Percentiles rank a stretch among this genome's conserved stretches.
phyloP scores from a whole-genome alignment of 352 stramenopile genomes.

The Phytophthora pinifolia region DNA sequence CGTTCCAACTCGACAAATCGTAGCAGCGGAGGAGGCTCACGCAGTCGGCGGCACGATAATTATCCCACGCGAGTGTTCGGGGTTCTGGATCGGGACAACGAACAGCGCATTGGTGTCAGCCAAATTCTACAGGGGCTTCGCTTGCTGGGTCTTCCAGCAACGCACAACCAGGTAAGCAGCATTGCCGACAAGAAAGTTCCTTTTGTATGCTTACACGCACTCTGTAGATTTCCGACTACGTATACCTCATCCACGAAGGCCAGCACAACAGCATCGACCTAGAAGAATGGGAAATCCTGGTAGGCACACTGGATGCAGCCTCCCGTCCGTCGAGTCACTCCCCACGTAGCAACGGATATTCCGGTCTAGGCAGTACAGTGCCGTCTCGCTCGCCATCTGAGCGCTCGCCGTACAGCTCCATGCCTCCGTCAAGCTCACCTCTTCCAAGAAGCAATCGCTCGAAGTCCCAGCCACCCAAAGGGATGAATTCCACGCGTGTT shows the following conservation, averaged over 20 bases:
- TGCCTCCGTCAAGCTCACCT: slow-evolving; percentile 17
- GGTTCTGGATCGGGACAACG: slow-evolving; percentile 50
- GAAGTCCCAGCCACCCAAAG: slow-evolving; percentile 4
- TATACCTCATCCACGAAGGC: slow-evolving; percentile 75
- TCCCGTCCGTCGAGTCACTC: slow-evolving; percentile 34
- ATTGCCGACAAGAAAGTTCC: background rate
- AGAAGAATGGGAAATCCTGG: slow-evolving; percentile 69
- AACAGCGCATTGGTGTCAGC: slow-evolving; percentile 45
- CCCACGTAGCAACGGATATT: slow-evolving; percentile 3
- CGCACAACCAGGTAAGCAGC: slow-evolving; percentile 57
- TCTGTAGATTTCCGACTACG: slow-evolving; percentile 64
- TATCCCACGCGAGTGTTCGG: slow-evolving; percentile 52
- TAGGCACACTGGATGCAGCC: slow-evolving; percentile 63
- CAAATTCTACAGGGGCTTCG: slow-evolving; percentile 61
- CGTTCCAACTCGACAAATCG: slow-evolving; percentile 14
- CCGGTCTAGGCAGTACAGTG: background rate
- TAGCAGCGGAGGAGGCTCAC: slow-evolving; percentile 9
- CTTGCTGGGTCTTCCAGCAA: slow-evolving; percentile 53
- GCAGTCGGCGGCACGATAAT: slow-evolving; percentile 22
- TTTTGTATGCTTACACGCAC: background rate
- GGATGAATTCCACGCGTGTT: background rate
- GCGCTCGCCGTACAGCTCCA: slow-evolving; percentile 7
- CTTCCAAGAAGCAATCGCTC: background rate
- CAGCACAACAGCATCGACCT: slow-evolving; percentile 48
- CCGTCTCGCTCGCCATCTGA: slow-evolving; percentile 20